Base-by-base conservation (phyloP, 495 filamentous ascomycete species). In the Arthonia radiata region DNA sequence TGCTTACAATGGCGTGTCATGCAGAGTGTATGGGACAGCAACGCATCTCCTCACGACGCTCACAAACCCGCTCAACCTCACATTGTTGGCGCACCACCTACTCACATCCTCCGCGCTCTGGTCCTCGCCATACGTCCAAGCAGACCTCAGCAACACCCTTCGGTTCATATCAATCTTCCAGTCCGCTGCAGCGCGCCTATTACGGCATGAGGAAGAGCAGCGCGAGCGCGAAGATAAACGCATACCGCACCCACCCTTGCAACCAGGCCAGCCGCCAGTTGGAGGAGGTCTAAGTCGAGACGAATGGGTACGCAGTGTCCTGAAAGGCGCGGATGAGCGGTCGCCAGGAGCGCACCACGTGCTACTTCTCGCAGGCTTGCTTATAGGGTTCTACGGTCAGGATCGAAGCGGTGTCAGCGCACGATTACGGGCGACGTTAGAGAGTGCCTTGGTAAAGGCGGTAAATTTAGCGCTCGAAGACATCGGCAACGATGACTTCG, bases 341-440 rank as follows among this genome's bases (percentile, higher is more conserved):
- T 81, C 79, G 2, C 73, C 65, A 25, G 54, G 79, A 46, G 93
- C 83, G 86, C 69, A 78, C 49, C 86, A 94, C 49, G 40, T 80
- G 15, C 53, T 92, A 14, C 57, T 82, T 2, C 60, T 94, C 5
- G 67, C 62, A 2, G 86, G 86, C 8, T 52, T 94, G 8, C 41
- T 94, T 37, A 61, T 83, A 37, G 86, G 80, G 21, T 75, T 81
- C 43, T 71, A 81, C 34, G 57, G 58, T 18, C 61, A 67, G 34
- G 62, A 75, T 25, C 52, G 67, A 33, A 56, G 55, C 32, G 66
- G 64, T 3, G 47, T 86, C 13, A 62, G 67, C 7, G 44, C 50
- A 26, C 41, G 52, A 33, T 57, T 89, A 35, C 57, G 73, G 27
- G 56, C 41, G n/a, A 81, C 64, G 28, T 52, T 93, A 3, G 79